Conservation (phyloP, 495 filamentous ascomycete species). For the Aspergillus taichungensis region DNA sequence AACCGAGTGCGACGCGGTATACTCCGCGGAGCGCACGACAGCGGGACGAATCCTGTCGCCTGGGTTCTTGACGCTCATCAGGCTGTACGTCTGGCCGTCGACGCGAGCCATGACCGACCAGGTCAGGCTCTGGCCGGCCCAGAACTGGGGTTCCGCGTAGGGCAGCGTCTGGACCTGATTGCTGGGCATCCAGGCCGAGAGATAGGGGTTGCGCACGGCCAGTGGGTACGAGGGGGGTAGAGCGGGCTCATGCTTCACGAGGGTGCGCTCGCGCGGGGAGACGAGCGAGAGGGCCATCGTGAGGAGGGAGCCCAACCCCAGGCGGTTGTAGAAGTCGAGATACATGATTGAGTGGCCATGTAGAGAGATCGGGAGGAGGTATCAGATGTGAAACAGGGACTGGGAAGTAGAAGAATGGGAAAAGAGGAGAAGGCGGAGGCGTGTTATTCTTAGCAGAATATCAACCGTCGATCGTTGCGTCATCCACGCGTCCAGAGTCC, state of each 20-base stretch:
- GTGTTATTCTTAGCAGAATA: too few relatives aligned
- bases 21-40: conserved; percentile 29
- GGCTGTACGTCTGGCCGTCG: conserved; percentile 36
- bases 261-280: conserved; percentile 6
- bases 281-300: conserved; percentile 12
- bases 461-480: too few relatives aligned
- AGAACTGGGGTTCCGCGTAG: conserved; percentile 39
- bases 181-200: conserved; percentile 40
- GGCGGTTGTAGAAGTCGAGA: conserved; percentile 10
- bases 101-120: conserved; percentile 43
- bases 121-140: conserved; percentile 37
- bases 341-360: conserved; percentile 13
- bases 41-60: conserved; percentile 25
- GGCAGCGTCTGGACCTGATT: conserved; percentile 29
- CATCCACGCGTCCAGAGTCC: too few relatives aligned
- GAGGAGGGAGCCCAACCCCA: conserved; percentile 19
- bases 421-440: too few relatives aligned
- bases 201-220: conserved; percentile 38
- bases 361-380: too few relatives aligned
- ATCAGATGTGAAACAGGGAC: too few relatives aligned
- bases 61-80: conserved; percentile 33
- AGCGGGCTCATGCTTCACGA: conserved; percentile 17
- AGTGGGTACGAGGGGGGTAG: conserved; percentile 41
- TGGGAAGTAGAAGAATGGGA: too few relatives aligned
- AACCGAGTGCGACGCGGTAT: conserved; percentile 38